A percentile compares a stretch with the other conserved stretches of the same genome.
Conservation (phyloP, 345 rosid genomes). For the Dovyalis caffra region DNA sequence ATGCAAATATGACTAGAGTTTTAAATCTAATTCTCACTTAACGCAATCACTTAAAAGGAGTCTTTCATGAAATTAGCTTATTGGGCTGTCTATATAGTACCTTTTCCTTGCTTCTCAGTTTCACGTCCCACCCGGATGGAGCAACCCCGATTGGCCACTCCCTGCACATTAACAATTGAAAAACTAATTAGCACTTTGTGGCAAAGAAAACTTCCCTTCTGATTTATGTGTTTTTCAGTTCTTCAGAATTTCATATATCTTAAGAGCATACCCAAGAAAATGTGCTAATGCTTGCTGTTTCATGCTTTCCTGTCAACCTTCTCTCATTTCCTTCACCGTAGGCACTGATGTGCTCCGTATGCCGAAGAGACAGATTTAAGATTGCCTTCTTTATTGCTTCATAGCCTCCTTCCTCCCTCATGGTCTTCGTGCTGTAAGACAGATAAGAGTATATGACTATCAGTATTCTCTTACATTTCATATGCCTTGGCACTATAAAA, state of each 20-base stretch:
- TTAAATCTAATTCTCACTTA: neutral
- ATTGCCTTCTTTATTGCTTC: constrained; percentile 91
- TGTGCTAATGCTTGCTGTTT: constrained; percentile 83
- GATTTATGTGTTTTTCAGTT: neutral
- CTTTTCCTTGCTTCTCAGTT: constrained; percentile 89
- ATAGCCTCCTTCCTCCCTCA: constrained; percentile 93
- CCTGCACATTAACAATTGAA: constrained; percentile 42
- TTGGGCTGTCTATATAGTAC: constrained; percentile 28
- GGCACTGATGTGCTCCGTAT: constrained; percentile 80
- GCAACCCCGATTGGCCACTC: constrained; percentile 97
- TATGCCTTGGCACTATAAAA: neutral
- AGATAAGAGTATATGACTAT: neutral
- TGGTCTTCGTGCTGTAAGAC: constrained; percentile 74
- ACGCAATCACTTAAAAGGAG: neutral
- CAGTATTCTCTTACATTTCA: neutral
- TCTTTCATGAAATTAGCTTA: neutral
- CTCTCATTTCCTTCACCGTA: constrained; percentile 99
- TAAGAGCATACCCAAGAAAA: constrained; percentile 83
- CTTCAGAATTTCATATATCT: neutral
- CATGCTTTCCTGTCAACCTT: constrained; percentile 94
- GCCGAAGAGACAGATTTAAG: constrained; percentile 85
- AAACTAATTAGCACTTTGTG: constrained; percentile 1
- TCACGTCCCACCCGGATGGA: constrained; percentile 97
- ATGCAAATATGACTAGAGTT: neutral
- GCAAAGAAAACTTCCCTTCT: neutral